These are phyloP conservation scores for Phytopythium oedochilum DNA, from an alignment of 352 stramenopile species.

Conservation along the genomic window DNA sequence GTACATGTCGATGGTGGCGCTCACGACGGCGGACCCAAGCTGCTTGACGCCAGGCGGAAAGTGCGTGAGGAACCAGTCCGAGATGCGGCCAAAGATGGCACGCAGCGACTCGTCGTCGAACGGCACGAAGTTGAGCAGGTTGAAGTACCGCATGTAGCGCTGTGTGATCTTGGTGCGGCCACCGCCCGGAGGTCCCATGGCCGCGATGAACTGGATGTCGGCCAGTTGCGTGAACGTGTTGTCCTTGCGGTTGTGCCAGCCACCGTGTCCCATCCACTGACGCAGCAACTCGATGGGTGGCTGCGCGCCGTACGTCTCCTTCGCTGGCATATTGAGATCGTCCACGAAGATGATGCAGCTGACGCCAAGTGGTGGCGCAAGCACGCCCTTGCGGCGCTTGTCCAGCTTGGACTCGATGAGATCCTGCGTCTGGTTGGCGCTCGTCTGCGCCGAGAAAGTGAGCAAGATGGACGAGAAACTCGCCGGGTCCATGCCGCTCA, in stretches of 20 bases:
- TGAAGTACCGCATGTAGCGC: slow-evolving; percentile 92
- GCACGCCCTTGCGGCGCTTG: slow-evolving; percentile 91
- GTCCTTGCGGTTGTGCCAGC: slow-evolving; percentile 94
- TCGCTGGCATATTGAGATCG: slow-evolving; percentile 94
- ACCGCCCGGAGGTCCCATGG: slow-evolving; percentile 91
- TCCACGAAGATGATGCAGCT: slow-evolving; percentile 93
- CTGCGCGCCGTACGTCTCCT: slow-evolving; percentile 92
- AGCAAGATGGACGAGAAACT: slow-evolving; percentile 88
- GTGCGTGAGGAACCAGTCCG: slow-evolving; percentile 86
- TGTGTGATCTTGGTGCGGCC: slow-evolving; percentile 91
- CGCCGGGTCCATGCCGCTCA: slow-evolving; percentile 55
- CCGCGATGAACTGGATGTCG: slow-evolving; percentile 91
- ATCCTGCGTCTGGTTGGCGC: slow-evolving; percentile 92
- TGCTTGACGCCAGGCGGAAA: slow-evolving; percentile 84
- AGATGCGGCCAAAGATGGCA: slow-evolving; percentile 87
- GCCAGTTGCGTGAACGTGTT: slow-evolving; percentile 91
- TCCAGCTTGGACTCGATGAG: slow-evolving; percentile 94
- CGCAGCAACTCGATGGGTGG: slow-evolving; percentile 91
- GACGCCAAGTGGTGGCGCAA: slow-evolving; percentile 87
- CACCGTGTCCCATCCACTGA: slow-evolving; percentile 93
- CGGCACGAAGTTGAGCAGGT: slow-evolving; percentile 91
- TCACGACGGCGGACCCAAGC: slow-evolving; percentile 61
- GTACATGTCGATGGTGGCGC: slow-evolving; percentile 91
- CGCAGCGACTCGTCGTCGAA: slow-evolving; percentile 87
- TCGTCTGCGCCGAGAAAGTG: slow-evolving; percentile 93